Base-by-base conservation (phyloP, 495 filamentous ascomycete genomes). In the Mycothermus thermophilus region DNA sequence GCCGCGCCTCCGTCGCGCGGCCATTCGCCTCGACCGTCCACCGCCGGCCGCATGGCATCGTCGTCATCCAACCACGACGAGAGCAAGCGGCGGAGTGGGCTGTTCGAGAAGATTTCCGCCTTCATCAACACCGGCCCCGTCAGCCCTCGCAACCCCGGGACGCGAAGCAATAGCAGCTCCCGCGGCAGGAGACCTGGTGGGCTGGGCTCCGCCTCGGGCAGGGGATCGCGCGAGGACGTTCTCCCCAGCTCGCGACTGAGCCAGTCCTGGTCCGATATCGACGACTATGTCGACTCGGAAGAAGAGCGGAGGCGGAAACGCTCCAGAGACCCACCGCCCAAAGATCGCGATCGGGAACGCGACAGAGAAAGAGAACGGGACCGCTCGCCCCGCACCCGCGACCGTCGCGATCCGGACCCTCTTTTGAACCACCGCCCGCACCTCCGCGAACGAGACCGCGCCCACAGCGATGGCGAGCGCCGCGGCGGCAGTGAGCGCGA, bases 181-280 rank as follows among this genome's bases (percentile, higher is more conserved):
- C 27, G 47, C 1, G 35, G 34, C 2, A 35, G 41, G 5, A 49
- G 47, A 7, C 46, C 45, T 8, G 42, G 44, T 8, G 45, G 34
- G 33, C 19, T 35, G 33, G 14, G 11, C n/a, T n/a, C n/a, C 17
- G 40, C 10, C 7, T 23, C 36, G 10, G 24, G 25, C 9, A 24
- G 35, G 28, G 42, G 24, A 2, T 34, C 26, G 12, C 39, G 25
- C 4, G 47, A 41, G n/a, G 37, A 35, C 6, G 25, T 31, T 13
- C 23, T 39, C 9, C 43, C 41, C 10, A 35, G 20, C 17, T 48
- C 50, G 4, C 30, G 41, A 16, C 40, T 48, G 19, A 41, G 32
- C 32, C 23, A 35, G 10, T 41, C 49, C 3, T 51, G 38, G 32
- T 53, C 52, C 2, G 42, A 52, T 7, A 38, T 45, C 16, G 42